Percentiles rank a stretch among this genome's conserved stretches.
Evolutionary conservation across 2,329 filamentous ascomycete species (phyloP).

Genomic region (Fusarium pseudoanthophilum): DNA sequence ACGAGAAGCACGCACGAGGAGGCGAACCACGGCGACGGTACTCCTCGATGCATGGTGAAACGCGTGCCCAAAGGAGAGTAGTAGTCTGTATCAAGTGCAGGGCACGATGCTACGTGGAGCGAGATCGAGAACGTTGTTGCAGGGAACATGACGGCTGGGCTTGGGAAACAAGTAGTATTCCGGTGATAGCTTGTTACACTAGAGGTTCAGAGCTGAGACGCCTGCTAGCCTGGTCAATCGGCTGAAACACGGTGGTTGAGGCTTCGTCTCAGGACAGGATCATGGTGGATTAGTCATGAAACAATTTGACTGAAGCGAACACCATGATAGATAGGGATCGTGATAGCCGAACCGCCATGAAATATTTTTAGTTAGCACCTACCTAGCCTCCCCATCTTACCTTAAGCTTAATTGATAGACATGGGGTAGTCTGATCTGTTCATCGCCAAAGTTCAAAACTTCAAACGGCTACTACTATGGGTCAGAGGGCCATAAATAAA

Average conservation of each 20-base stretch:
- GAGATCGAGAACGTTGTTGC: conserved; percentile 25
- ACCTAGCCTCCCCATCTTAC: not conserved
- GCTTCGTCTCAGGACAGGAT: conserved; percentile 27
- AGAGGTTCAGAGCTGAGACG: conserved; percentile 36
- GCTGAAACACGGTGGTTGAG: conserved; percentile 42
- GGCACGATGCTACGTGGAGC: conserved; percentile 21
- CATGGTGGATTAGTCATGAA: conserved; percentile 4
- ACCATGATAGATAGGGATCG: not conserved
- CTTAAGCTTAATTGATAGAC: not conserved
- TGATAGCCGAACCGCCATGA: not conserved
- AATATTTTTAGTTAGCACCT: not conserved
- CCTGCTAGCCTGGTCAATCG: conserved; percentile 3
- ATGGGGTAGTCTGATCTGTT: not conserved
- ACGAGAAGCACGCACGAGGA: conserved; percentile 10
- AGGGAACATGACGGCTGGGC: conserved; percentile 5
- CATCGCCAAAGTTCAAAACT: not conserved
- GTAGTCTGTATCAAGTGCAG: conserved; percentile 24
- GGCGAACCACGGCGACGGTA: conserved; percentile 6
- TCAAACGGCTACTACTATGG: not conserved
- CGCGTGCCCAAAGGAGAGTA: conserved; percentile 3
- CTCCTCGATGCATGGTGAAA: conserved; percentile 29
- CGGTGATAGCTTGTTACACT: conserved; percentile 20
- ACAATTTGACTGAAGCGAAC: not conserved
- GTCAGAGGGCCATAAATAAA: not conserved
- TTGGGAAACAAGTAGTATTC: conserved; percentile 20